phyloP scores from a whole-genome alignment of 257 asterid genomes.

The Linaria vulgaris region DNA sequence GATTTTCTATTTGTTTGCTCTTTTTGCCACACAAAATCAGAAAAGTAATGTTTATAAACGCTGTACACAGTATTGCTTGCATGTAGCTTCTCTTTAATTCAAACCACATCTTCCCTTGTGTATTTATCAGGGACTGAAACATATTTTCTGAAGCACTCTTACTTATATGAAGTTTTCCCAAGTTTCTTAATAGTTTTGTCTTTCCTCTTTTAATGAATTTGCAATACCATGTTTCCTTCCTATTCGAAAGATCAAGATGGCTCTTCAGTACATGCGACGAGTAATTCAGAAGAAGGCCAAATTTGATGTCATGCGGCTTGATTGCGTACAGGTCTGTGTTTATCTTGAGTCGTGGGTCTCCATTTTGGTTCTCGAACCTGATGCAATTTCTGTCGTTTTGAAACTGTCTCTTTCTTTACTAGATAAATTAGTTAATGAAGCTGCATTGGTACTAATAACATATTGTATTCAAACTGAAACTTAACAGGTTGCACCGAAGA shows the following conservation, averaged over 20 bases:
- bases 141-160: too few relatives aligned
- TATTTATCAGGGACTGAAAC: too few relatives aligned
- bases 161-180: too few relatives aligned
- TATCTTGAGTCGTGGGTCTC: not conserved
- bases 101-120: too few relatives aligned
- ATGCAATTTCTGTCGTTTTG: not conserved
- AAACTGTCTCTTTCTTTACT: not conserved
- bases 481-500: slow-evolving; percentile 81
- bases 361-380: slow-evolving; percentile 25
- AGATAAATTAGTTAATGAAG: not conserved
- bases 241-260: slow-evolving; percentile 76
- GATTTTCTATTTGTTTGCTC: too few relatives aligned
- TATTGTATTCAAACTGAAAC: slow-evolving; percentile 18
- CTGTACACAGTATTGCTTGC: too few relatives aligned
- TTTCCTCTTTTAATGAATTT: slow-evolving; percentile 17
- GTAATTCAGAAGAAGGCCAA: slow-evolving; percentile 91
- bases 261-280: slow-evolving; percentile 93
- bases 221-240: slow-evolving; percentile 6
- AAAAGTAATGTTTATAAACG: too few relatives aligned
- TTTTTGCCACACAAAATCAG: too few relatives aligned
- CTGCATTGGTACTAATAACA: slow-evolving; percentile 24
- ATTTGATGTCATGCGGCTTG: slow-evolving; percentile 83
- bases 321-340: slow-evolving; percentile 60
- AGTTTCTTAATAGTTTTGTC: too few relatives aligned
- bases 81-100: too few relatives aligned